A percentile compares a stretch with the other conserved stretches of the same genome.
Evolutionary conservation across 257 asterid species (phyloP).

Genomic region (Plantago major): DNA sequence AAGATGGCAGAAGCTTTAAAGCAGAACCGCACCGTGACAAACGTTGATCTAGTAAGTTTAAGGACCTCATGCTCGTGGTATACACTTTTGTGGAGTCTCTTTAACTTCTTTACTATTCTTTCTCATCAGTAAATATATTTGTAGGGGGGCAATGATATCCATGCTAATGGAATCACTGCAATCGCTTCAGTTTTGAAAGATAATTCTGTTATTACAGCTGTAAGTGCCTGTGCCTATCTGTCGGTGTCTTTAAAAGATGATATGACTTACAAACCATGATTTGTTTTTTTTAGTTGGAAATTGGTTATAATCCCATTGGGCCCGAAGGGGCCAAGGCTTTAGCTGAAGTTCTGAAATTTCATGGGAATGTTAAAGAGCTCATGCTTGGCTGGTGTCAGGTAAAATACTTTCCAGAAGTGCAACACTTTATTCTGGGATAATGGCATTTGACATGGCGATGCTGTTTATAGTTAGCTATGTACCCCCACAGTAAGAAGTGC

Average conservation of each 20-base stretch:
- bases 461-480: neutral
- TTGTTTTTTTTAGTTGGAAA: conserved; percentile 57
- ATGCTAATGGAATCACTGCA: conserved; percentile 62
- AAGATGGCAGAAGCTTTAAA: conserved; percentile 82
- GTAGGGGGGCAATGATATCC: conserved; percentile 97
- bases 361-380: conserved; percentile 69
- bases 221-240: conserved; percentile 34
- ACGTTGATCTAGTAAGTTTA: conserved; percentile 67
- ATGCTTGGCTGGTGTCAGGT: conserved; percentile 99
- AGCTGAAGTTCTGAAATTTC: conserved; percentile 89
- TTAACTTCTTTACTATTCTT: conserved; percentile 3
- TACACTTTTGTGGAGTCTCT: conserved; percentile 11
- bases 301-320: conserved; percentile 95
- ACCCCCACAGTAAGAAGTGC: too few species aligned
- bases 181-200: conserved; percentile 79
- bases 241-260: neutral
- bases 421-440: neutral
- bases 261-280: neutral
- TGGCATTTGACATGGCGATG: neutral
- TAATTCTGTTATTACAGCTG: conserved; percentile 70
- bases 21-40: conserved; percentile 75
- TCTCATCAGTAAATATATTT: conserved; percentile 17
- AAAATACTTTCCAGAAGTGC: conserved; percentile 12
- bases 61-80: conserved; percentile 13
- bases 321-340: conserved; percentile 89